Evolutionary conservation across 768 basidiomycete species (phyloP), one percentile per base, ranked within the genome.

Genomic region (Russula dissimulans): DNA sequence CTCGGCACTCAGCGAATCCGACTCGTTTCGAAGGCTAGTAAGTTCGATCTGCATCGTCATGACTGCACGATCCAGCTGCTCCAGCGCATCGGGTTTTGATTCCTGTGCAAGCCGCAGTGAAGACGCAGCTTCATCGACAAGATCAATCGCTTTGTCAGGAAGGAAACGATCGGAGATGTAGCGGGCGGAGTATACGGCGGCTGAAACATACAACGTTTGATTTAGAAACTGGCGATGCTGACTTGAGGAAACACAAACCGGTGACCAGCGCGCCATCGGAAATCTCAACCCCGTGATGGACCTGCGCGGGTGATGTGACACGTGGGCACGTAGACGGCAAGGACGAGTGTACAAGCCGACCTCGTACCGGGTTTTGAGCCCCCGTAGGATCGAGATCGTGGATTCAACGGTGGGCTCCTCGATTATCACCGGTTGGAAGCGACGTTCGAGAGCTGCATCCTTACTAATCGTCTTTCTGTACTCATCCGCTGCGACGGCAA

Each of bases 281-380:
- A 57, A 97, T 94, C 68, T 91, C 89, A 2, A 97, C 93, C 34
- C 93, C 93, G 62, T 95, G 93, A 67, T 97, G 93, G 1, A 92
- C 45, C 60, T 61, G 32, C 4, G 7, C 7, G 1, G 17, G 38
- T 14, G 42, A 39, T 14, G 17, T 47, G 41, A 55, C 9, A 6
- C n/a, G 8, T 32, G 6, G 36, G 38, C 0, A 36, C 18, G 26
- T 46, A 12, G 39, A 5, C 14, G 15, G 5, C 14, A 1, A 41
- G 36, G 9, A 36, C 10, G 26, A 18, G 15, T n/a, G 15, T 5
- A 12, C 18, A 18, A 22, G 48, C 56, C 36, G 22, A 61, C 90
- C 66, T 95, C 92, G 66, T 95, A 94, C 44, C 84, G 78, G 0
- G 87, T 70, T 68, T 93, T 92, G 38, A 95, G 76, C 8, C 92